phyloP scores from a whole-genome alignment of 2,329 filamentous ascomycete genomes.

The Calonectria leucothoes region DNA sequence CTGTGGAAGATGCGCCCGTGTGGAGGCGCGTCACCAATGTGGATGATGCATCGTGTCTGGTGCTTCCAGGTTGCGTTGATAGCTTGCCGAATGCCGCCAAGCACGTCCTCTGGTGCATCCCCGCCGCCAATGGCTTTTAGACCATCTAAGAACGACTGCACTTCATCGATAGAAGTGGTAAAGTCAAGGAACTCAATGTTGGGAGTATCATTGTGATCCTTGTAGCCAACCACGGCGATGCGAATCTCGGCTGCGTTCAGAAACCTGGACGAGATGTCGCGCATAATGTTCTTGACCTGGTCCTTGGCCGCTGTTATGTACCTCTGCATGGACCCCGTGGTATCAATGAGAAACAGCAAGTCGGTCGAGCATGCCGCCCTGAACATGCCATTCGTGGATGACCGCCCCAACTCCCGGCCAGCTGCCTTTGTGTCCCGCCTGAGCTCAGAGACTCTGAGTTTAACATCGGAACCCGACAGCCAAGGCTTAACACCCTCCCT shows the following conservation, averaged over 20 bases:
- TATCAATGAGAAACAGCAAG: conserved; percentile 52
- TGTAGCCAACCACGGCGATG: not conserved
- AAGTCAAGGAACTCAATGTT: not conserved
- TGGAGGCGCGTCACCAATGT: not conserved
- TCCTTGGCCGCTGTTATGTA: conserved; percentile 49
- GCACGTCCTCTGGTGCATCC: not conserved
- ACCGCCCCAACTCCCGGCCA: not conserved
- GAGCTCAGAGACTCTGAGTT: not conserved
- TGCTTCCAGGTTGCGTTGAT: not conserved
- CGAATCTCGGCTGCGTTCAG: not conserved
- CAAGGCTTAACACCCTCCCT: not conserved
- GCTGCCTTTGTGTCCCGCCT: not conserved
- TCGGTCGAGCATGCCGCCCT: conserved; percentile 49
- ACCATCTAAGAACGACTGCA: not conserved
- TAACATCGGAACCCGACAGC: not conserved
- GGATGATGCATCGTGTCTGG: not conserved
- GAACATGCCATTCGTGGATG: conserved; percentile 43
- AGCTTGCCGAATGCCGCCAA: not conserved
- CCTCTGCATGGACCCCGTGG: conserved; percentile 47
- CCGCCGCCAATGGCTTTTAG: not conserved
- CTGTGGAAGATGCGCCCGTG: not conserved
- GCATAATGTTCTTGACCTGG: conserved; percentile 39
- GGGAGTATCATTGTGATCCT: not conserved
- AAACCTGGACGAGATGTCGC: not conserved
- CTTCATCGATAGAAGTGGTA: not conserved